Evolutionary conservation across 176 grass and related monocot species (phyloP).

Genomic region (Lolium perenne): DNA sequence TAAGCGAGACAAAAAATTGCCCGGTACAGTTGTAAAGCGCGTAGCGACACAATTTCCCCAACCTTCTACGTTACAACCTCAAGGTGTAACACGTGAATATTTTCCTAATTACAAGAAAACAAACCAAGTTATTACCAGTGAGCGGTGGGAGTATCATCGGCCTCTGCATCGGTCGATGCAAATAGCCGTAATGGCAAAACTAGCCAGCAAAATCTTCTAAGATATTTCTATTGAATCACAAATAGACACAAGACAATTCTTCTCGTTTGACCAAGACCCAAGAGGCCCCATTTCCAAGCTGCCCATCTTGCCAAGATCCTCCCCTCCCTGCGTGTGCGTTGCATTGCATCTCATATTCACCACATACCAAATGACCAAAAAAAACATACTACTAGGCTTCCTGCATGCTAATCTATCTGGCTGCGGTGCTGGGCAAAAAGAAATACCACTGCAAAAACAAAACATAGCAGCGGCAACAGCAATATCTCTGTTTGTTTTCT

Average conservation of each 20-base stretch:
- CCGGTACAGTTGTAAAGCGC: neutral
- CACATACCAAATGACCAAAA: neutral
- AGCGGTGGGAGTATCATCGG: neutral
- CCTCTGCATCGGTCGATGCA: neutral
- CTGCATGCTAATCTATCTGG: slow-evolving; percentile 38
- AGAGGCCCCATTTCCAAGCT: neutral
- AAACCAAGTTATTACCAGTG: neutral
- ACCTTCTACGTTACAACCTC: neutral
- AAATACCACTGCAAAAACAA: neutral
- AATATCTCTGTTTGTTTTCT: neutral
- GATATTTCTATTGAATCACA: neutral
- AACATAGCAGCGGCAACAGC: neutral
- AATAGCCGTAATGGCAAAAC: neutral
- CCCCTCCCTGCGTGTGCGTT: neutral
- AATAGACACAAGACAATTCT: neutral
- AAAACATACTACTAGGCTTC: neutral
- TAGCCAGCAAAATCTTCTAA: neutral
- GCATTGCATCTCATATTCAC: slow-evolving; percentile 7
- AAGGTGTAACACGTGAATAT: neutral
- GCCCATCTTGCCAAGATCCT: neutral
- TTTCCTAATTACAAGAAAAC: neutral
- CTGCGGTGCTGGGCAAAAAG: neutral
- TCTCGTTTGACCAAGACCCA: slow-evolving; percentile 9
- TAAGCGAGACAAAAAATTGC: neutral
- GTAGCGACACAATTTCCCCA: neutral